Evolutionary conservation across 1,284 basidiomycete genomes (phyloP).

Genomic region (Sparassis latifolia): DNA sequence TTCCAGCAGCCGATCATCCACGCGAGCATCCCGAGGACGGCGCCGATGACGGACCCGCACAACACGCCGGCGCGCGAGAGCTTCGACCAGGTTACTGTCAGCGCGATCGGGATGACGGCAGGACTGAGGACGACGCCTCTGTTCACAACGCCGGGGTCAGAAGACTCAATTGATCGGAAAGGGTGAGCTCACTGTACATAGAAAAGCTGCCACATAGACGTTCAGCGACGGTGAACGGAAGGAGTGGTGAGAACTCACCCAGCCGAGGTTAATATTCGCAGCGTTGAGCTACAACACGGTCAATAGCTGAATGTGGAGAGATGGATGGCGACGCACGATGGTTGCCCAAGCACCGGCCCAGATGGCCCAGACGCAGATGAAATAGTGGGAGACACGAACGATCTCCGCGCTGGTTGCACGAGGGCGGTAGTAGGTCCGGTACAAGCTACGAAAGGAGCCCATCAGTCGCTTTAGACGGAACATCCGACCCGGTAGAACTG

Average conservation of each 20-base stretch:
- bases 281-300: constrained; percentile 30
- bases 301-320: background rate
- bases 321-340: constrained; percentile 27
- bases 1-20: constrained; percentile 49
- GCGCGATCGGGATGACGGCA: constrained; percentile 41
- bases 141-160: background rate
- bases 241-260: constrained; percentile 21
- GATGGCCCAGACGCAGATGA: constrained; percentile 50
- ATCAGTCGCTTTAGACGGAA: no score
- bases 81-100: constrained; percentile 44
- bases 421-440: constrained; percentile 63
- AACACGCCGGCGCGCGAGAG: constrained; percentile 35
- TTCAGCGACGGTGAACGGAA: no score
- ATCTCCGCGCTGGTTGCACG: constrained; percentile 56
- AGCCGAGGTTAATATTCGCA: constrained; percentile 39
- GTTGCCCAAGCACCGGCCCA: constrained; percentile 52
- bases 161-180: background rate
- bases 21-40: constrained; percentile 38
- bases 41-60: constrained; percentile 36
- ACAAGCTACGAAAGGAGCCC: constrained; percentile 29
- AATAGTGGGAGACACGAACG: constrained; percentile 48
- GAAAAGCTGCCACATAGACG: constrained; percentile 26
- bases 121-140: constrained; percentile 43
- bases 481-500: constrained; percentile 10
- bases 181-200: constrained; percentile 37